Base-by-base conservation (phyloP, 768 basidiomycete species). In the Amanita brunnescens region DNA sequence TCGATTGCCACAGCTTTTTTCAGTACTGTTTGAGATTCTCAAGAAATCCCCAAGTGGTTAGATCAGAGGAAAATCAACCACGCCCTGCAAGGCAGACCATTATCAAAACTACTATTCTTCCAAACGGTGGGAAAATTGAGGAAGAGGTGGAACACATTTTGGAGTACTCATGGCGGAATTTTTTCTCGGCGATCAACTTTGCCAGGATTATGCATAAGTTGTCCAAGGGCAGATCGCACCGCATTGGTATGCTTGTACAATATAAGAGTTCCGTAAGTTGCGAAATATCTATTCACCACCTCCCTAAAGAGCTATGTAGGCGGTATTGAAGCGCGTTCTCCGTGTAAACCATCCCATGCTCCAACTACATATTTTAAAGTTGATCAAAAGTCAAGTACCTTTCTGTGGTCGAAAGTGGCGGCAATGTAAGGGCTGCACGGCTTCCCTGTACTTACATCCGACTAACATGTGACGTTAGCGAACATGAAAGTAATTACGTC, bases 401-500 rank as follows among this genome's bases (percentile, higher is more conserved):
- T 97, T 92, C 66, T 95, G 92, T 62, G 96, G 95, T 16, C 77
- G 95, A 37, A 97, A 95, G 69, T 99, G 96, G 96, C 77, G 95
- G 46, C 93, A 96, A 72, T 87, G 94, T 96, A 68, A 59, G 80
- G 65, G 14, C 29, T 18, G 39, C 45, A 24, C 16, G 29, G 32
- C 40, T 30, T n/a, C 34, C 32, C 29, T 46, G 54, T 41, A 42
- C n/a, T n/a, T n/a, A n/a, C 44, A 24, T 45, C 52, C 40, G 29
- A 24, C 16, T 44, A 18, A 51, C 20, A 13, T 47, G 16, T 48
- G 32, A 29, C 34, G 24, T 39, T 61, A 98, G 95, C 91, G 18
- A 99, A 98, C 66, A 99, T 99, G 96, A 98, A 99, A 69, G 90
- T 98, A 51, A 98, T 99, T 59, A 99, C 96, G 7, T 84, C 94